Conservation (phyloP, 106 monocot genomes). For the Triglochin maritima region DNA sequence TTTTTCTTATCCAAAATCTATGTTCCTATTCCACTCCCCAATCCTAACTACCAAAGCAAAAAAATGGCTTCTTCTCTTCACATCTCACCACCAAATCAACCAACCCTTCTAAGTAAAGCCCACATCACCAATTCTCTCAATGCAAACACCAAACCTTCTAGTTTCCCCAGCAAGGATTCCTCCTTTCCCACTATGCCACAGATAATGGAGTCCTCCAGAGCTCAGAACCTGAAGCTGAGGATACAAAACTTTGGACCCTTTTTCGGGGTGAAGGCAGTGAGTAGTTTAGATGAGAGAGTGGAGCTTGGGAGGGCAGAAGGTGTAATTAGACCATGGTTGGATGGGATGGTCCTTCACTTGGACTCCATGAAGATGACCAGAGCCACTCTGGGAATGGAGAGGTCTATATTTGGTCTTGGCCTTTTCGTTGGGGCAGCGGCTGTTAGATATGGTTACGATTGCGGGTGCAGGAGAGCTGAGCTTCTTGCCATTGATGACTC, state of each 20-base stretch:
- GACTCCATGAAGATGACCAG: constrained; percentile 22
- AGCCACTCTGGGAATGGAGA: constrained; percentile 14
- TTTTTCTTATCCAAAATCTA: too few species aligned
- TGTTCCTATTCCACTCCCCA: too few species aligned
- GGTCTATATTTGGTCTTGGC: constrained; percentile 28
- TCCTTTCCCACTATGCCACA: constrained; percentile 20
- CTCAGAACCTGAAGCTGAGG: constrained; percentile 15
- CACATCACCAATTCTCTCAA: neutral
- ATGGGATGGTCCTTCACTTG: constrained; percentile 19
- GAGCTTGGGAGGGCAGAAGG: constrained; percentile 27
- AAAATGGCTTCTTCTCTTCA: neutral
- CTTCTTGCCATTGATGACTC: constrained; percentile 32
- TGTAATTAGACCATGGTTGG: constrained; percentile 13
- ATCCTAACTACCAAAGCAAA: too few species aligned
- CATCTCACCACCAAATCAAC: neutral
- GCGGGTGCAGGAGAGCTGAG: constrained; percentile 24
- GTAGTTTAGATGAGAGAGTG: neutral
- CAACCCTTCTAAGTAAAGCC: neutral
- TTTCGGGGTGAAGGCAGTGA: constrained; percentile 13
- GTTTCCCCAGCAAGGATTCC: neutral
- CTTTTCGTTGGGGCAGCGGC: constrained; percentile 26
- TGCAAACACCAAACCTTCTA: neutral
- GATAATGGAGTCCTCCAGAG: constrained; percentile 12
- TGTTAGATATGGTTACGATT: constrained; percentile 22
- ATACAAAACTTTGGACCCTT: constrained; percentile 18